These are phyloP conservation scores for Metarhizium brunneum DNA, from an alignment of 2,329 filamentous ascomycete genomes.

Conservation along the genomic window DNA sequence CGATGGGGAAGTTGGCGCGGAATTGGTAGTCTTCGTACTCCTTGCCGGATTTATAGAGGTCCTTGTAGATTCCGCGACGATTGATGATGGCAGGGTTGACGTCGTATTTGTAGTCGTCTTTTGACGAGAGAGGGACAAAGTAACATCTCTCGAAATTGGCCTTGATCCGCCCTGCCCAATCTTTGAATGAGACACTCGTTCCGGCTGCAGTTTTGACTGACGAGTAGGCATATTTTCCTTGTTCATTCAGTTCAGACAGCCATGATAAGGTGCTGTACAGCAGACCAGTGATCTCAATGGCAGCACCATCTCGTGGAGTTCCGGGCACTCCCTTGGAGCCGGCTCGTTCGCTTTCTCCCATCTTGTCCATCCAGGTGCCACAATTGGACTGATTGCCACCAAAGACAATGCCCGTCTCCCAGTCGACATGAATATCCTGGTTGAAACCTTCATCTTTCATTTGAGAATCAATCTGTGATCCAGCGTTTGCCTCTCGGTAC, in stretches of 20 bases:
- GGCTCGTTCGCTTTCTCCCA: slow-evolving; percentile 93
- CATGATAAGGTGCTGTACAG: slow-evolving; percentile 83
- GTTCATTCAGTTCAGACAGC: slow-evolving; percentile 58
- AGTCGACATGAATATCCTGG: slow-evolving; percentile 84
- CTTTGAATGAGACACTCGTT: slow-evolving; percentile 54
- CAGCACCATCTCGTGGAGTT: slow-evolving; percentile 92
- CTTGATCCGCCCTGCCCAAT: slow-evolving; percentile 76
- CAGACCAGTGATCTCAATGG: slow-evolving; percentile 89
- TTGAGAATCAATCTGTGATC: slow-evolving; percentile 77
- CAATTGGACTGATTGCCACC: slow-evolving; percentile 93
- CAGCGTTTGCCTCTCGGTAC: slow-evolving; percentile 91
- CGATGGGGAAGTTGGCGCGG: slow-evolving; percentile 86
- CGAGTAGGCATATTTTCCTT: slow-evolving; percentile 63
- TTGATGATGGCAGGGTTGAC: slow-evolving; percentile 74
- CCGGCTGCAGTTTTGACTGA: slow-evolving; percentile 61
- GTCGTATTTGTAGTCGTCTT: slow-evolving; percentile 69
- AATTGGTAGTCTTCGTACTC: slow-evolving; percentile 98
- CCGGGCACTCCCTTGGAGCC: slow-evolving; percentile 89
- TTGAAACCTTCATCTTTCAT: slow-evolving; percentile 92
- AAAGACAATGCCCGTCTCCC: slow-evolving; percentile 81
- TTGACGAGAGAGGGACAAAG: slow-evolving; percentile 63
- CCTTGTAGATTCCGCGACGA: slow-evolving; percentile 95
- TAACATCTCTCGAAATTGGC: slow-evolving; percentile 87
- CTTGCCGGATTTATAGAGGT: slow-evolving; percentile 87
- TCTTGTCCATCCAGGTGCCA: slow-evolving; percentile 99